A percentile compares a stretch with the other conserved stretches of the same genome.
phyloP scores from a whole-genome alignment of 139 green algal genomes.

The Coelastrella sp. region DNA sequence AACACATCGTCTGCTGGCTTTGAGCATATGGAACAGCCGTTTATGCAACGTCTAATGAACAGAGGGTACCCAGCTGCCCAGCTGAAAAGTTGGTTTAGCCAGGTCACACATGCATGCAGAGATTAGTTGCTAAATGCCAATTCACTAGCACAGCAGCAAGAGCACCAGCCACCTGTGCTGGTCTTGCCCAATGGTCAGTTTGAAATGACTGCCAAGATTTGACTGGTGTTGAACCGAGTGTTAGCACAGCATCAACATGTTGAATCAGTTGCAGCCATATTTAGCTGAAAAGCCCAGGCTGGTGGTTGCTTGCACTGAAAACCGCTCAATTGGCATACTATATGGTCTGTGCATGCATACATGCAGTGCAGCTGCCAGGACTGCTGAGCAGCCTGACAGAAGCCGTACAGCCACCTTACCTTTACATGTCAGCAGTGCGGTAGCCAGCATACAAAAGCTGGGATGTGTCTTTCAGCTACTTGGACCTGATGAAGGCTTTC shows the following conservation, averaged over 20 bases:
- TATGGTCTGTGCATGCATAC: no score
- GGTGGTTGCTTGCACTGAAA: no score
- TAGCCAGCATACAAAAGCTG: no score
- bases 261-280: no score
- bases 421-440: no score
- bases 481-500: no score
- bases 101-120: neutral
- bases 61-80: neutral
- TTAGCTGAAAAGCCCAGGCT: no score
- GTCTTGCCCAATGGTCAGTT: neutral
- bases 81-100: slow-evolving; percentile 6
- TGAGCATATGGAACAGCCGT: neutral
- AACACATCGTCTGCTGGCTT: slow-evolving; percentile 14
- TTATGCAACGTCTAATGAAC: neutral
- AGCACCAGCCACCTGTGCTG: neutral
- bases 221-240: neutral
- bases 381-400: no score
- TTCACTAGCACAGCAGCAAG: neutral
- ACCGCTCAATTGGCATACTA: no score
- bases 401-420: no score
- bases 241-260: neutral
- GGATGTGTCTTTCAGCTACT: no score
- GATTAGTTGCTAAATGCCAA: neutral
- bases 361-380: no score
- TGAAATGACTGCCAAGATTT: neutral